Percentiles rank a stretch among this genome's conserved stretches.
These are phyloP conservation scores for Colletotrichum godetiae DNA, from an alignment of 2,329 filamentous ascomycete genomes.

Conservation along the genomic window DNA sequence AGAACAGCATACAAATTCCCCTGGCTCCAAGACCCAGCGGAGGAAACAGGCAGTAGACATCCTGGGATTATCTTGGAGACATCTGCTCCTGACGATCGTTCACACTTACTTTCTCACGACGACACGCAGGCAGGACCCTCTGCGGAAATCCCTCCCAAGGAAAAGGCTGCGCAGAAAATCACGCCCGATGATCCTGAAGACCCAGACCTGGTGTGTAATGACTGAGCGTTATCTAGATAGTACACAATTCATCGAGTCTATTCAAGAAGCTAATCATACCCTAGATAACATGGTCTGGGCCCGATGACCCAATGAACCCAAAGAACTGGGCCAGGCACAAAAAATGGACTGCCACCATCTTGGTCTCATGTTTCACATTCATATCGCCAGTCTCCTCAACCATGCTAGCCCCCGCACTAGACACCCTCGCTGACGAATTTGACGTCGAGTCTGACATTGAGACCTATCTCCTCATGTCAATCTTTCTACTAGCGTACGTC, in stretches of 20 bases:
- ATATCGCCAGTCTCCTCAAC: conserved; percentile 67
- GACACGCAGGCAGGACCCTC: background rate
- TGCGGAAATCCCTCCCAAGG: background rate
- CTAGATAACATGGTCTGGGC: conserved; percentile 56
- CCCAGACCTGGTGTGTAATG: conserved; percentile 38
- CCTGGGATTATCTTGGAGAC: background rate
- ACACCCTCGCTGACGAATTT: conserved; percentile 56
- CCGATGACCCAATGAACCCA: conserved; percentile 53
- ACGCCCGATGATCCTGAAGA: conserved; percentile 32
- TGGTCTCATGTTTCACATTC: conserved; percentile 58
- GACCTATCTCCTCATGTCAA: conserved; percentile 65
- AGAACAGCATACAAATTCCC: conserved; percentile 43
- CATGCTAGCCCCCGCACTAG: conserved; percentile 61
- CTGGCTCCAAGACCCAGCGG: conserved; percentile 38
- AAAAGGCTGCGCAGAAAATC: background rate
- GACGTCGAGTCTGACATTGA: conserved; percentile 54
- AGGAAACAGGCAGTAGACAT: background rate
- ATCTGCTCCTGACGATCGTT: background rate
- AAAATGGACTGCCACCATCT: conserved; percentile 49
- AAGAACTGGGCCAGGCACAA: conserved; percentile 57
- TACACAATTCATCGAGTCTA: background rate
- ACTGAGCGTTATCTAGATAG: too few species aligned
- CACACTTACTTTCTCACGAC: background rate
- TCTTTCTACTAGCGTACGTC: conserved; percentile 69
- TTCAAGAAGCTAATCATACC: background rate